phyloP scores from a whole-genome alignment of 352 stramenopile species.

The Phytophthora melonis region DNA sequence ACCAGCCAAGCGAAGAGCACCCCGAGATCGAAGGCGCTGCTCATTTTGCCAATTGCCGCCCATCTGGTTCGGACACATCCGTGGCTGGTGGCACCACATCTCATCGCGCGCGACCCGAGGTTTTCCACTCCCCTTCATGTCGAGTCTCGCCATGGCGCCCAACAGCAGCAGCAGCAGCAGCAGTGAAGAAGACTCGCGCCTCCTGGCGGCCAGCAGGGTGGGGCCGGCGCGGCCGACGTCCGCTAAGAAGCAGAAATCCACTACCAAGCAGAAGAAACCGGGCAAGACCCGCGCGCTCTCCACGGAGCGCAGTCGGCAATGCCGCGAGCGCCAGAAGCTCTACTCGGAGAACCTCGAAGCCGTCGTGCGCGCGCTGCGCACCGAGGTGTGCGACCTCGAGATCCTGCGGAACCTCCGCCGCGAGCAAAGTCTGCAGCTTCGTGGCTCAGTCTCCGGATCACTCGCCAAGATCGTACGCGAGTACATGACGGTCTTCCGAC shows the following conservation, averaged over 20 bases:
- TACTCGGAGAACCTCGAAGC: conserved; percentile 55
- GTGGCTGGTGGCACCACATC: conserved; percentile 25
- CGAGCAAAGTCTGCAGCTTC: conserved; percentile 48
- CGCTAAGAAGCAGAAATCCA: conserved; percentile 26
- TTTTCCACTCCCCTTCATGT: conserved; percentile 15
- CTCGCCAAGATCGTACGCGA: conserved; percentile 54
- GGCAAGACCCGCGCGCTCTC: conserved; percentile 42
- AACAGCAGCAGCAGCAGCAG: conserved; percentile 15
- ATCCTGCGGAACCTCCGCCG: conserved; percentile 50
- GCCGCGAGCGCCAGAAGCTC: conserved; percentile 58
- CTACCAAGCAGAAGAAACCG: conserved; percentile 15
- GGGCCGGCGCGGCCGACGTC: conserved; percentile 7
- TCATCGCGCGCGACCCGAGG: conserved; percentile 4
- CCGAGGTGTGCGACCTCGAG: conserved; percentile 56
- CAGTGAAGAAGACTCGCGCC: conserved; percentile 8
- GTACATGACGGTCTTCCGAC: conserved; percentile 65
- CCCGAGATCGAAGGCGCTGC: conserved; percentile 24
- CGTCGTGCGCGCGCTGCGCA: conserved; percentile 47
- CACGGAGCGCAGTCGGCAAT: conserved; percentile 61
- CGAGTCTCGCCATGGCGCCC: conserved; percentile 18
- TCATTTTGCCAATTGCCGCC: conserved; percentile 43
- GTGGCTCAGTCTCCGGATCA: conserved; percentile 42
- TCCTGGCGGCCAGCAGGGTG: conserved; percentile 5
- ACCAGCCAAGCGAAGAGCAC: background rate
- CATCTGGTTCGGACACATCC: conserved; percentile 34